Percentiles rank a stretch among this genome's conserved stretches.
These are phyloP conservation scores for Silene coronaria DNA, from an alignment of 179 eudicot species.

Conservation along the genomic window DNA sequence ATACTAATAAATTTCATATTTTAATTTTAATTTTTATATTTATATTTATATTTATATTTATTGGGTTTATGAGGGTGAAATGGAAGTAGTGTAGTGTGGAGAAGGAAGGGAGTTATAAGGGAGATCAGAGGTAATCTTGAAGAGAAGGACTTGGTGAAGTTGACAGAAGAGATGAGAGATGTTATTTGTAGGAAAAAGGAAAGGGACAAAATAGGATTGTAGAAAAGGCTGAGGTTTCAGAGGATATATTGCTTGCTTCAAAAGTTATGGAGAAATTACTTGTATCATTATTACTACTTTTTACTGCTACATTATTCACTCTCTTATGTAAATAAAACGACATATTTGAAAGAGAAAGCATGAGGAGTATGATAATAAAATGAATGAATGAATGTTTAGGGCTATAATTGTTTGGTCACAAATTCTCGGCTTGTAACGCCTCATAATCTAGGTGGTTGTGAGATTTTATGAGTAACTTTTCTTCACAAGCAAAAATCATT, in stretches of 20 bases:
- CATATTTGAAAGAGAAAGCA: constrained; percentile 8
- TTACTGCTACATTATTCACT: not conserved
- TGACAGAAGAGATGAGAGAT: constrained; percentile 24
- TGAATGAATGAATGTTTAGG: constrained; percentile 31
- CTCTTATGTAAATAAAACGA: not conserved
- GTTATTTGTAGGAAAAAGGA: constrained; percentile 28
- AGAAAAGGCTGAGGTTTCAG: constrained; percentile 32
- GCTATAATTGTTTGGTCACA: not conserved
- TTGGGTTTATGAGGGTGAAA: not conserved
- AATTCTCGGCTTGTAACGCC: no score
- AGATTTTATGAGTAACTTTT: no score
- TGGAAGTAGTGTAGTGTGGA: not conserved
- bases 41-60: no score
- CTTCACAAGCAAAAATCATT: no score
- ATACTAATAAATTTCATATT: not conserved
- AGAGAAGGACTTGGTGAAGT: constrained; percentile 39
- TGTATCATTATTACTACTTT: not conserved
- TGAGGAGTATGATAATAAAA: constrained; percentile 17
- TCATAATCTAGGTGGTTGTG: no score
- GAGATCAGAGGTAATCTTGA: constrained; percentile 28
- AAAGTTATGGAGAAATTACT: constrained; percentile 28
- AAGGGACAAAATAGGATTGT: constrained; percentile 43
- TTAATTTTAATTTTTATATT: not conserved
- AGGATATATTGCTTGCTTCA: constrained; percentile 40
- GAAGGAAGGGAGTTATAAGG: not conserved